phyloP scores from a whole-genome alignment of 2,329 filamentous ascomycete species.

The Claviceps spartinae region DNA sequence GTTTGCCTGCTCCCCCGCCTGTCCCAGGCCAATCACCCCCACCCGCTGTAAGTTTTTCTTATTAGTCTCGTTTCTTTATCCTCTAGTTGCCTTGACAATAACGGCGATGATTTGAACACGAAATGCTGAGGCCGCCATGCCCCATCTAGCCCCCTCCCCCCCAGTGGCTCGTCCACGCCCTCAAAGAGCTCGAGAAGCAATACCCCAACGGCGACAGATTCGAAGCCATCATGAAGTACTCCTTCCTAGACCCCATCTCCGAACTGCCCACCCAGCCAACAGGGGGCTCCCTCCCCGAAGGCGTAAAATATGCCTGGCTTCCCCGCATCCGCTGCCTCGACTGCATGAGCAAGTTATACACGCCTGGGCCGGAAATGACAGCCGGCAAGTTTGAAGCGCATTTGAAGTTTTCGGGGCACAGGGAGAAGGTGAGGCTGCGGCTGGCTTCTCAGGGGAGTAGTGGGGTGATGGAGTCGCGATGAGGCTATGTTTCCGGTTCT shows the following conservation, averaged over 20 bases:
- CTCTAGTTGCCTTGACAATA: background rate
- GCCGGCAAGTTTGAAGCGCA: constrained; percentile 90
- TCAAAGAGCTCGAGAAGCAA: constrained; percentile 54
- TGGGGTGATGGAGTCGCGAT: constrained; percentile 1
- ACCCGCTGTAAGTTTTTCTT: constrained; percentile 41
- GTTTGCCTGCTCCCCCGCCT: constrained; percentile 53
- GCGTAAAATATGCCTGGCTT: constrained; percentile 68
- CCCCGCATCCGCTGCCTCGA: constrained; percentile 86
- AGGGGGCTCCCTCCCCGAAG: constrained; percentile 35
- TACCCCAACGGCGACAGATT: constrained; percentile 70
- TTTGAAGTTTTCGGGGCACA: constrained; percentile 70
- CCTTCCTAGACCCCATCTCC: constrained; percentile 60
- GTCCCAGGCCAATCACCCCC: constrained; percentile 41
- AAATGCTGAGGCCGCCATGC: background rate
- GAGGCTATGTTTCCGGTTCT: background rate
- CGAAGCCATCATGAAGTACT: constrained; percentile 84
- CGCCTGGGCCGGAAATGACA: constrained; percentile 70
- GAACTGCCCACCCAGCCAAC: constrained; percentile 47
- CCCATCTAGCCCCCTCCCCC: constrained; percentile 62
- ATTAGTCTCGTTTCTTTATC: background rate
- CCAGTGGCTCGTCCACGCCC: constrained; percentile 65
- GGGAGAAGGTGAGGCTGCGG: constrained; percentile 45
- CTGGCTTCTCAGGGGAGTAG: constrained; percentile 14
- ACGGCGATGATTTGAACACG: too few species aligned
- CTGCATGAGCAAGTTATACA: constrained; percentile 89